Conservation (phyloP, 768 basidiomycete species). For the Hypholoma sublateritium region DNA sequence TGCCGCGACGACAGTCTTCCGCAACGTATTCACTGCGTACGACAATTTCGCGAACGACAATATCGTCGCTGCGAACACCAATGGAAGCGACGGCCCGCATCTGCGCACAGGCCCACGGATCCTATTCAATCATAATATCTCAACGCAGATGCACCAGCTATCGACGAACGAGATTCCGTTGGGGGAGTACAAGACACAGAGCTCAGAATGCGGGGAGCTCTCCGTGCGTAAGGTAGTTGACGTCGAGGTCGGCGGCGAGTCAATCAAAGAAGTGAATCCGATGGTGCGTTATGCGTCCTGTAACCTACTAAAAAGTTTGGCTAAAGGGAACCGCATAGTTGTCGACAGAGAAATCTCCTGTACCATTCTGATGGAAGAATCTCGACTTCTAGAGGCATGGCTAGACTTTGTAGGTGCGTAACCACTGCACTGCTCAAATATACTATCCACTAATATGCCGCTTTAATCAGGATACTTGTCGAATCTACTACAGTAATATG, state of each 20-base stretch:
- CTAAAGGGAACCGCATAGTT: background rate
- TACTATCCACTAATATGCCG: too few relatives aligned
- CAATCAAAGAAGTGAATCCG: background rate
- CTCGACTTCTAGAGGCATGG: too few relatives aligned
- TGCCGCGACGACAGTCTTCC: slow-evolving; percentile 34
- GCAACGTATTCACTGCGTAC: slow-evolving; percentile 32
- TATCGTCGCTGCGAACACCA: background rate
- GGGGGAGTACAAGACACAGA: slow-evolving; percentile 5
- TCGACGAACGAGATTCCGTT: slow-evolving; percentile 12
- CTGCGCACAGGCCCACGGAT: slow-evolving; percentile 15
- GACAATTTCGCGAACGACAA: slow-evolving; percentile 27
- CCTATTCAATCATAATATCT: slow-evolving; percentile 13
- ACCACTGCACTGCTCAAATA: too few relatives aligned
- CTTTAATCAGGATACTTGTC: too few relatives aligned
- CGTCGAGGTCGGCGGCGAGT: background rate
- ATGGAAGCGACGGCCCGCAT: background rate
- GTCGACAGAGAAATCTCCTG: too few relatives aligned
- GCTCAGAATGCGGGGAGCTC: slow-evolving; percentile 1
- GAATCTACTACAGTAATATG: too few relatives aligned
- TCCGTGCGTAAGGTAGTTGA: slow-evolving; percentile 6
- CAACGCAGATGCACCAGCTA: background rate
- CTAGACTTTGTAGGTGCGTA: too few relatives aligned
- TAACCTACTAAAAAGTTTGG: background rate
- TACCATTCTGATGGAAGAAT: too few relatives aligned
- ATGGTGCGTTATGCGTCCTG: too few relatives aligned